These are phyloP conservation scores for Solanum chmielewskii DNA, from an alignment of 257 asterid genomes.

Conservation along the genomic window DNA sequence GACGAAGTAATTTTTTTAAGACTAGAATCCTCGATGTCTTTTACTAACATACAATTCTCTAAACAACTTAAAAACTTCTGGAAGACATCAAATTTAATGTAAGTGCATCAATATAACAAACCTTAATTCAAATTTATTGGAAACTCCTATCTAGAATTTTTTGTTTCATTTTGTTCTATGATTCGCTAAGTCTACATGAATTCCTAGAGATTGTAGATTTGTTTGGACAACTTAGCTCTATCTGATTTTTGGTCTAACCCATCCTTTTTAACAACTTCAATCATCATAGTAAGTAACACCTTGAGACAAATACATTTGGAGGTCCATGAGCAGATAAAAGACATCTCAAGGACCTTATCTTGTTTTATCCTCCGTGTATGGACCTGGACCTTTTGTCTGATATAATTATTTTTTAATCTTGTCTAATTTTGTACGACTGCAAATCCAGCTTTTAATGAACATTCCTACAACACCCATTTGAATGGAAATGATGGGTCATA, in stretches of 20 bases:
- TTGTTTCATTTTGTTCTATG: not conserved
- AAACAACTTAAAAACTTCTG: not conserved
- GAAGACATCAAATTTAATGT: not conserved
- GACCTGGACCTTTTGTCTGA: not conserved
- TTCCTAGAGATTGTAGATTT: not conserved
- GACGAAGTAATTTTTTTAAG: not conserved
- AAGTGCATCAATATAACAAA: not conserved
- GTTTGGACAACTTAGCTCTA: not conserved
- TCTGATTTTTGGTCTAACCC: not conserved
- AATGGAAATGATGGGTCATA: not conserved
- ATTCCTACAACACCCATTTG: not conserved
- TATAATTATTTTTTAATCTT: not conserved
- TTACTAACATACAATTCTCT: not conserved
- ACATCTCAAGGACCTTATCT: not conserved
- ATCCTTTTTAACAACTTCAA: not conserved
- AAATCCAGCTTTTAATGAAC: not conserved
- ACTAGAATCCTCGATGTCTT: not conserved
- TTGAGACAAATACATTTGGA: not conserved
- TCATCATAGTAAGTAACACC: not conserved
- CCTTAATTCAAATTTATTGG: not conserved
- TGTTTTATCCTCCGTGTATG: not conserved
- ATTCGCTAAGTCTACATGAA: not conserved
- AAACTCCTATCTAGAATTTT: not conserved
- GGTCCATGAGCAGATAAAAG: not conserved
- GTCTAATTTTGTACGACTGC: not conserved